phyloP scores from a whole-genome alignment of 2,329 filamentous ascomycete species.

The Exophiala aquamarina region DNA sequence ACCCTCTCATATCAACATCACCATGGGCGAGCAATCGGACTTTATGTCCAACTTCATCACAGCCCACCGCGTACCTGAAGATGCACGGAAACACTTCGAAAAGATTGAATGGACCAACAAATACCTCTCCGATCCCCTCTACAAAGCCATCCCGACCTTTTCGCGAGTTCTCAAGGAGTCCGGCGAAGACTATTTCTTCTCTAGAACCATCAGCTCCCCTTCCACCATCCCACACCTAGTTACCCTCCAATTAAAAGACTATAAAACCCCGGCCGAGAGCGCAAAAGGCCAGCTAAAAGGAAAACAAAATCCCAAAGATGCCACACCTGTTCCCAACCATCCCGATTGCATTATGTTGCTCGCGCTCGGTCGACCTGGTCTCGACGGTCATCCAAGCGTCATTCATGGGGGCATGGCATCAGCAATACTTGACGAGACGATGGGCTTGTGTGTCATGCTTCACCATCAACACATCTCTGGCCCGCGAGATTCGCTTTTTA shows the following conservation, averaged over 20 bases:
- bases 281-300: slow-evolving; percentile 19
- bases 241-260: slow-evolving; percentile 37
- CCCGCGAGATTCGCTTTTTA: slow-evolving; percentile 24
- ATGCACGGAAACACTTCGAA: slow-evolving; percentile 22
- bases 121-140: slow-evolving; percentile 32
- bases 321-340: slow-evolving; percentile 21
- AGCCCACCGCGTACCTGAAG: slow-evolving; percentile 21
- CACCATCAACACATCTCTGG: slow-evolving; percentile 27
- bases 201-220: slow-evolving; percentile 38
- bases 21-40: slow-evolving; percentile 17
- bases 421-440: slow-evolving; percentile 45
- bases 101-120: slow-evolving; percentile 24
- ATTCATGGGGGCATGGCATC: slow-evolving; percentile 43
- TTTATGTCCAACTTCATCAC: slow-evolving; percentile 25
- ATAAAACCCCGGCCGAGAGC: slow-evolving; percentile 27
- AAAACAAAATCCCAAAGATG: slow-evolving; percentile 16
- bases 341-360: slow-evolving; percentile 41
- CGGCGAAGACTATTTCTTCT: slow-evolving; percentile 46
- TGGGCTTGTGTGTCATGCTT: slow-evolving; percentile 40
- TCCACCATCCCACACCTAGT: slow-evolving; percentile 42
- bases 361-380: slow-evolving; percentile 35
- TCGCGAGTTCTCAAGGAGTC: slow-evolving; percentile 40
- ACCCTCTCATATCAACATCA: slow-evolving; percentile 1
- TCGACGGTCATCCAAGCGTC: slow-evolving; percentile 40
- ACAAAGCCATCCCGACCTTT: slow-evolving; percentile 40